These are phyloP conservation scores for Chytriomyces confervae DNA, from an alignment of 192 early-diverging fungal genomes.

Conservation along the genomic window DNA sequence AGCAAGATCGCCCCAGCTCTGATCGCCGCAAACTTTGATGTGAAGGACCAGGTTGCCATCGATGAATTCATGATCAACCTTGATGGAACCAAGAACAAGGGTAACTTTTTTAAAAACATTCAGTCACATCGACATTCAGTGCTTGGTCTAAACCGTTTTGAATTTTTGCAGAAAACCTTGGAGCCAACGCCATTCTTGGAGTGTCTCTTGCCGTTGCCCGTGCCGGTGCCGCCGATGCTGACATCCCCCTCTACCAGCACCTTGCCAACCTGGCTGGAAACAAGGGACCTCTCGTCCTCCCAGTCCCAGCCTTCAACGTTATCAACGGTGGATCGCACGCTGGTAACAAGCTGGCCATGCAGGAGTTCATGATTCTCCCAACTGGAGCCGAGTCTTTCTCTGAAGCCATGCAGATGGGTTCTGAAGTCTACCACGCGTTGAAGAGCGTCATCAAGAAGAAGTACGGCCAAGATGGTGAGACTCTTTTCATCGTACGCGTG, in stretches of 20 bases:
- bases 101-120: conserved; percentile 22
- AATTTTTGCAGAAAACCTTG: conserved; percentile 68
- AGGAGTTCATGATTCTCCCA: conserved; percentile 99
- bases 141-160: background rate
- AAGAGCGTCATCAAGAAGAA: conserved; percentile 98
- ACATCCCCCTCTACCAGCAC: conserved; percentile 93
- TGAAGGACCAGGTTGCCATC: conserved; percentile 84
- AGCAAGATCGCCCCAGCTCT: conserved; percentile 84
- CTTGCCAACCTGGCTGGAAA: conserved; percentile 86
- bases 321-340: conserved; percentile 99
- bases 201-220: conserved; percentile 95
- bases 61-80: conserved; percentile 91
- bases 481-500: background rate
- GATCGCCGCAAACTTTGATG: conserved; percentile 75
- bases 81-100: conserved; percentile 96
- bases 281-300: conserved; percentile 87
- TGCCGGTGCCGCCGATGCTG: conserved; percentile 88
- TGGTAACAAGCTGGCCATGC: conserved; percentile 99
- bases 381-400: conserved; percentile 90
- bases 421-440: conserved; percentile 95
- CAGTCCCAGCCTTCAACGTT: conserved; percentile 97
- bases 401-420: conserved; percentile 97
- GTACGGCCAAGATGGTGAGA: conserved; percentile 88
- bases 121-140: background rate
- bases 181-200: conserved; percentile 98